Base-by-base conservation (phyloP, 106 monocot species). In the Triglochin maritima region DNA sequence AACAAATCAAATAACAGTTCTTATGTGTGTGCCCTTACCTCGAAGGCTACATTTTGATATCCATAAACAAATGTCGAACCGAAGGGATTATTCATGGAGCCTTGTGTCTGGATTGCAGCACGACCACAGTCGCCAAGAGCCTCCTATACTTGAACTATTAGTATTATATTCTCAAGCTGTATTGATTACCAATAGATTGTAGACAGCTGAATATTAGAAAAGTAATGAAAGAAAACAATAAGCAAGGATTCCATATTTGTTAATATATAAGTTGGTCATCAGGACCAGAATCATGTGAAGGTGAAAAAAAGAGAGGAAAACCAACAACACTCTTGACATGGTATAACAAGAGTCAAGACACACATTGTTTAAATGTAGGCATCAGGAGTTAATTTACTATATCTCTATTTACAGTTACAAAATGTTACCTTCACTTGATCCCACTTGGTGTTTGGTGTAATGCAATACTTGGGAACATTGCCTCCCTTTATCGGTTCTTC, bases 61-160 rank as follows among this genome's bases (percentile, higher is more conserved):
- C 93, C 93, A 77, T 94, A 94, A 50, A 94, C 93, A 79, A 94
- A 94, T 47, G 93, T 90, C 17, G 90, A 83, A 44, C 95, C 95
- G 70, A 96, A 96, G 69, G 95, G 95, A 78, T 90, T 96, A 60
- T 88, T 90, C 81, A 80, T 83, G 12, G 95, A 87, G 17, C 87
- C 90, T 71, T 86, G 95, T 65, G 87, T 90, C 73, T 96, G 95
- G 65, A 96, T 96, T 72, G 90, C 95, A 69, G 95, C 95, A 44
- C 83, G 85, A 47, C 95, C 95, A 78, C 95, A 70, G 77, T 96
- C 90, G 50, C 95, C 95, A 69, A 96, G 90, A 56, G 90, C 85
- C 71, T 88, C 85, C 95, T 96, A 69, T 50, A 66, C 11, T 9
- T 48, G 50, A 52, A 76, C n/a, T 7, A 49, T 8, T 49, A 64